Base-by-base conservation (phyloP, 2,329 filamentous ascomycete species). In the Microsporum audouinii region DNA sequence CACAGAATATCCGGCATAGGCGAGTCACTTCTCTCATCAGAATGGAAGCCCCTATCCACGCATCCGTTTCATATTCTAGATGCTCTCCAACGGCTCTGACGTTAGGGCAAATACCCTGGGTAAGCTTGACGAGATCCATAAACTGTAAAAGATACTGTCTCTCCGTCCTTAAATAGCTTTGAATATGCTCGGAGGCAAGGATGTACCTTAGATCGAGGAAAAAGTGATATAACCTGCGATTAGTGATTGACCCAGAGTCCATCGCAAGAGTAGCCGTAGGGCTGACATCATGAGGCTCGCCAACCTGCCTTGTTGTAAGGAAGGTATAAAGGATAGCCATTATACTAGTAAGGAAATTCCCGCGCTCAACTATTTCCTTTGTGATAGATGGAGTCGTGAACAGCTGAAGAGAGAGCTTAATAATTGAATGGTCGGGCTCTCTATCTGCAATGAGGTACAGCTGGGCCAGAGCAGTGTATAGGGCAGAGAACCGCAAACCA, bases 301-400 rank as follows among this genome's bases (percentile, higher is more conserved):
- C 91, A 43, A 99, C 94, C 78, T 99, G 94, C 58, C 95, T 83
- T 3, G 91, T 96, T 0, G 94, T 99, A 43, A 99, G 77, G 76
- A 99, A 99, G 0, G 95, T 97, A 73, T 97, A 99, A 0, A 99
- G 79, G 64, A 99, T 99, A 12, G 94, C 91, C 82, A 97, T 88
- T 43, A 99, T 80, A 66, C 90, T 96, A 6, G 91, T 96, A 65
- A 99, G 79, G 70, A 99, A 99, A 72, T 99, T 99, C 33, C 91
- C 92, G 53, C 91, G 84, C 69, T 96, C 89, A 6, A 99, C 90
- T 57, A 97, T 88, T 74, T 99, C 95, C 51, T 91, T 88, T 0
- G 92, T 97, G 66, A 99, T 97, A 0, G 92, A 95, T 1, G 94
- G 91, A 0, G 94, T 96, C 0, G 94, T 99, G 64, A 99, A 79